These are phyloP conservation scores for Terfezia boudieri DNA, from an alignment of 495 filamentous ascomycete species.

Conservation along the genomic window DNA sequence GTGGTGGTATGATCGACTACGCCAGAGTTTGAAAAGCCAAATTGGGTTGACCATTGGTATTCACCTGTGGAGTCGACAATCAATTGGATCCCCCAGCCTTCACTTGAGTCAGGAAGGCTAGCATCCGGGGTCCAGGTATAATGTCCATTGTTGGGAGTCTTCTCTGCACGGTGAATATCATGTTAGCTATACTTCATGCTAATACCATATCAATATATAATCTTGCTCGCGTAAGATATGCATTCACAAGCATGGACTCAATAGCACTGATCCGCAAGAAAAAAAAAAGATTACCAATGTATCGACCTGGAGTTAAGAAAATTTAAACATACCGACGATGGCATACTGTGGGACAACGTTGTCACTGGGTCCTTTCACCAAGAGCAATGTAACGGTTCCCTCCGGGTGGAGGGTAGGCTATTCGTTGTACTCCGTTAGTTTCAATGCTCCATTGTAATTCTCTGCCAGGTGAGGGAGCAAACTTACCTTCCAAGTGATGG, in stretches of 20 bases:
- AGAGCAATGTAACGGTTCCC: conserved; percentile 34
- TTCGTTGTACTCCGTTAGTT: background rate
- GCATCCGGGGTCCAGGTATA: conserved; percentile 34
- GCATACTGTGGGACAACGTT: conserved; percentile 33
- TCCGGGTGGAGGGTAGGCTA: conserved; percentile 6
- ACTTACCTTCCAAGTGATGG: conserved; percentile 35
- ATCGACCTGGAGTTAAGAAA: too few species aligned
- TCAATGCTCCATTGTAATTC: background rate
- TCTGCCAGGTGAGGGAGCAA: background rate
- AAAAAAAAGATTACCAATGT: too few species aligned
- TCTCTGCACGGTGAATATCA: conserved; percentile 16
- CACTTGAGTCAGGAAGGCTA: conserved; percentile 26
- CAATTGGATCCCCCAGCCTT: conserved; percentile 39
- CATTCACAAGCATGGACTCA: background rate
- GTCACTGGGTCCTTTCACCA: conserved; percentile 36
- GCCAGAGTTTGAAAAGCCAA: conserved; percentile 34
- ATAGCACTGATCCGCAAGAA: background rate
- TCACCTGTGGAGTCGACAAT: conserved; percentile 37
- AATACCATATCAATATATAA: too few species aligned
- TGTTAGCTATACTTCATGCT: background rate
- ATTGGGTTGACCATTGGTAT: conserved; percentile 50
- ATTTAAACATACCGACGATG: conserved; percentile 22
- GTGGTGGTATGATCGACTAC: background rate
- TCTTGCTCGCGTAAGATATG: too few species aligned
- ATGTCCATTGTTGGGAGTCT: conserved; percentile 33